These are phyloP conservation scores for Fusarium sp. DNA, from an alignment of 2,329 filamentous ascomycete genomes.

Conservation along the genomic window DNA sequence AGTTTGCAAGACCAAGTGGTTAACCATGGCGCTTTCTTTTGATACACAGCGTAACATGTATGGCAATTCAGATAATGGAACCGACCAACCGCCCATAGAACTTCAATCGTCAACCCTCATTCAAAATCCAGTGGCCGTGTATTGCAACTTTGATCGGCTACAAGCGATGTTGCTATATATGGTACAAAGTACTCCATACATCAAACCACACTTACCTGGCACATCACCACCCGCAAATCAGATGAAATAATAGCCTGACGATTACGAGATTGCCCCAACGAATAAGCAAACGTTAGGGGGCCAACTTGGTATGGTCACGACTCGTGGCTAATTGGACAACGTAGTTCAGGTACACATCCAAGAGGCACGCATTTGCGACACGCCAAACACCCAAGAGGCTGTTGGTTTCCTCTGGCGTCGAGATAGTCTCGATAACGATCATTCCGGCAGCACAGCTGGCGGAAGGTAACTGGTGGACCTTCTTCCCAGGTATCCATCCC, in stretches of 20 bases:
- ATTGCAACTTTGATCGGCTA: neutral
- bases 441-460: constrained; percentile 30
- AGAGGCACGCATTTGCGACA: neutral
- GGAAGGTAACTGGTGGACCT: constrained; percentile 20
- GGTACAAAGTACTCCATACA: neutral
- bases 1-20: neutral
- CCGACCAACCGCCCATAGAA: neutral
- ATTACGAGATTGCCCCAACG: constrained; percentile 18
- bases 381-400: constrained; percentile 6
- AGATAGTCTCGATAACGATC: constrained; percentile 36
- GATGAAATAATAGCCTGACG: constrained; percentile 19
- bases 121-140: neutral
- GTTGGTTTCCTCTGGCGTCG: constrained; percentile 22
- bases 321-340: constrained; percentile 26
- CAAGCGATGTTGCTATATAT: neutral
- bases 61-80: too few relatives aligned
- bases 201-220: neutral
- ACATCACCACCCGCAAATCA: neutral
- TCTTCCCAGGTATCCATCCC: constrained; percentile 10
- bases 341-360: constrained; percentile 21
- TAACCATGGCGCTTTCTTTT: too few relatives aligned
- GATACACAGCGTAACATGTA: too few relatives aligned
- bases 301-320: constrained; percentile 18
- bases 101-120: neutral
- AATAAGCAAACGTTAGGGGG: constrained; percentile 7